phyloP scores from a whole-genome alignment of 805 yeast species.

The Wickerhamomyces rabaulensis region DNA sequence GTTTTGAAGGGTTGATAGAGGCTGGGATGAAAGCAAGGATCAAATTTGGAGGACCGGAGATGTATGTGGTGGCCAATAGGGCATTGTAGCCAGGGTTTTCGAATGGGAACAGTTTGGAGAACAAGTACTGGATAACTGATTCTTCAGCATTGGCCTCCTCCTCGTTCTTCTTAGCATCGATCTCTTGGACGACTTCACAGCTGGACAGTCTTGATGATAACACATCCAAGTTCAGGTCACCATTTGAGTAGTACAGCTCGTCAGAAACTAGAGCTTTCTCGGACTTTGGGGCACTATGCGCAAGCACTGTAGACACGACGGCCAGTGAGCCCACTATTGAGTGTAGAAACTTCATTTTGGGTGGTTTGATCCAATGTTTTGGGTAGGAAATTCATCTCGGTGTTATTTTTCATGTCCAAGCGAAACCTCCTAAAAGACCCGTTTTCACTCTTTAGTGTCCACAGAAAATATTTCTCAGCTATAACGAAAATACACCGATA shows the following conservation, averaged over 20 bases:
- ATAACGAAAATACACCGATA: too few species aligned
- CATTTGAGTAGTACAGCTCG: slow-evolving; percentile 31
- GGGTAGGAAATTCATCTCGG: background rate
- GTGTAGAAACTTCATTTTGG: background rate
- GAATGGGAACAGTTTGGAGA: slow-evolving; percentile 41
- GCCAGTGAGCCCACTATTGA: background rate
- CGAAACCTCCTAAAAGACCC: too few species aligned
- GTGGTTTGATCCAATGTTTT: background rate
- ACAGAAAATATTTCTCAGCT: too few species aligned
- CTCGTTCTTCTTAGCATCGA: slow-evolving; percentile 30
- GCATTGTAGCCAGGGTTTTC: slow-evolving; percentile 59
- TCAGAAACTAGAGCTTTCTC: background rate
- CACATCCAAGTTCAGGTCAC: slow-evolving; percentile 36
- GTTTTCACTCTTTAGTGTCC: too few species aligned
- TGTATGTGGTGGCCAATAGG: slow-evolving; percentile 54
- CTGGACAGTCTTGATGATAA: slow-evolving; percentile 25
- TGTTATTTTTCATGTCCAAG: background rate
- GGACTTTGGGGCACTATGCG: background rate
- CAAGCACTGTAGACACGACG: background rate
- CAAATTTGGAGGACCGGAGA: slow-evolving; percentile 61
- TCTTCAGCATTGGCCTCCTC: slow-evolving; percentile 15
- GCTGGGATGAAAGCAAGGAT: slow-evolving; percentile 54
- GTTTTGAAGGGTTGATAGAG: slow-evolving; percentile 42
- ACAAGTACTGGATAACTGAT: slow-evolving; percentile 32
- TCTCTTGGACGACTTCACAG: slow-evolving; percentile 36